A percentile compares a stretch with the other conserved stretches of the same genome.
Evolutionary conservation across 2,329 filamentous ascomycete genomes (phyloP).

Genomic region (Juglanconis oblonga): DNA sequence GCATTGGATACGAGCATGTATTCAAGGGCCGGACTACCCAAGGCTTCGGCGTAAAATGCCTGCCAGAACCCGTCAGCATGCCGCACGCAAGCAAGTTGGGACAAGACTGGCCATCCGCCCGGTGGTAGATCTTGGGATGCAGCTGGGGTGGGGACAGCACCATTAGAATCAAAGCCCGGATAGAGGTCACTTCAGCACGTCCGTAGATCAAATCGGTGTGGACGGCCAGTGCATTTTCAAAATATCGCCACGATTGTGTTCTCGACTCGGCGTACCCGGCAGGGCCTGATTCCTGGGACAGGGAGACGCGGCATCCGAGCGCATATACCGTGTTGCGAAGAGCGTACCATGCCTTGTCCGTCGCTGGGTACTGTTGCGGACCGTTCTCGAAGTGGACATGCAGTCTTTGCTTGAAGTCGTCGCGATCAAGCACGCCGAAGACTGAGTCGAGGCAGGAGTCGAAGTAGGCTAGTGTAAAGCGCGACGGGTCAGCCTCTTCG

Average conservation of each 20-base stretch:
- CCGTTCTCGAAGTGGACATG: neutral
- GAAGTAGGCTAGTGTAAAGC: neutral
- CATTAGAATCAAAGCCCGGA: conserved; percentile 5
- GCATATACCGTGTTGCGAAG: conserved; percentile 5
- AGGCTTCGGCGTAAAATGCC: conserved; percentile 7
- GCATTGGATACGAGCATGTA: conserved; percentile 10
- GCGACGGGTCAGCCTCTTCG: neutral
- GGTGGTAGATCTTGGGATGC: no score
- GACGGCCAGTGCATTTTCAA: conserved; percentile 2
- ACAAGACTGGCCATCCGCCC: no score
- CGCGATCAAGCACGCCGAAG: neutral
- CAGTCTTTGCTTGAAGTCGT: neutral
- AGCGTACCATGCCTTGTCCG: conserved; percentile 4
- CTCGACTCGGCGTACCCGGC: conserved; percentile 1
- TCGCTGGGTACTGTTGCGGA: neutral
- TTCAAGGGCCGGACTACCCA: conserved; percentile 6
- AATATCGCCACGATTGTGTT: conserved; percentile 5
- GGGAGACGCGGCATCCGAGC: neutral
- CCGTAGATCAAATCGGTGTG: neutral
- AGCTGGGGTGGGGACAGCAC: neutral
- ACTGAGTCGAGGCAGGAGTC: neutral
- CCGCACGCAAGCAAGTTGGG: no score
- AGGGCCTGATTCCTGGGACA: conserved; percentile 2
- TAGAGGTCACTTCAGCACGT: neutral
- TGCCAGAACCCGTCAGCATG: neutral